Evolutionary conservation across 2,329 filamentous ascomycete species (phyloP), one percentile per base, ranked within the genome.

Genomic region (Neobulgaria alba): DNA sequence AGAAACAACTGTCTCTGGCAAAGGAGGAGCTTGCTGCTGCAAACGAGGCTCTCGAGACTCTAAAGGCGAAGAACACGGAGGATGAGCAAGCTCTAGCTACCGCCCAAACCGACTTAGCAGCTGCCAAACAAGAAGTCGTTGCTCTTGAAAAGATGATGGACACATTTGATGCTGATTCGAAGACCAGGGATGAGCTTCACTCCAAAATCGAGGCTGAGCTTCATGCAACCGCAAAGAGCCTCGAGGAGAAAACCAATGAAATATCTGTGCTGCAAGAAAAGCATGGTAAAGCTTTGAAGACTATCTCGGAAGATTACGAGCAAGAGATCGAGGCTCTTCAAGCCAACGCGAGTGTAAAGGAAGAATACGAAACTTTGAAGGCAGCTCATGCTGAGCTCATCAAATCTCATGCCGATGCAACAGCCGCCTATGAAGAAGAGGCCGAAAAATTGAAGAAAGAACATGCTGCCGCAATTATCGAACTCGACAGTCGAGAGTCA

Each of bases 251-350:
- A 43, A 48, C 46, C 10, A 54, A 29, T 30, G 57, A 61, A 36
- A 56, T 59, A 17, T 61, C 67, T 10, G 68, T 69, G 54, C 59
- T 78, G 45, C 70, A 76, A 58, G 58, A 66, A 36, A 69, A 72
- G 26, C 73, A 81, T 53, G 67, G 74, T 45, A 67, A 72, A 49
- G 73, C 76, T 54, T 66, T 82, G 49, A 67, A 73, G 57, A 69
- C 68, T 45, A 59, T 81, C 40, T 75, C 75, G 1, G 65, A 73
- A 47, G 76, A 80, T 49, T 79, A 78, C 49, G 72, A 80, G 56
- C 67, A 70, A n/a, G 76, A 81, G 57, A 79, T 82, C 39, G 76
- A 80, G 53, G 72, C 71, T 42, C 68, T 80, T 12, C 70, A 72
- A 42, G 76, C 75, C 16, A 75, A 81, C 47, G 75, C 77, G 10